These are phyloP conservation scores for Chalciporus pseudorubinellus DNA, from an alignment of 768 basidiomycete species.

Conservation along the genomic window DNA sequence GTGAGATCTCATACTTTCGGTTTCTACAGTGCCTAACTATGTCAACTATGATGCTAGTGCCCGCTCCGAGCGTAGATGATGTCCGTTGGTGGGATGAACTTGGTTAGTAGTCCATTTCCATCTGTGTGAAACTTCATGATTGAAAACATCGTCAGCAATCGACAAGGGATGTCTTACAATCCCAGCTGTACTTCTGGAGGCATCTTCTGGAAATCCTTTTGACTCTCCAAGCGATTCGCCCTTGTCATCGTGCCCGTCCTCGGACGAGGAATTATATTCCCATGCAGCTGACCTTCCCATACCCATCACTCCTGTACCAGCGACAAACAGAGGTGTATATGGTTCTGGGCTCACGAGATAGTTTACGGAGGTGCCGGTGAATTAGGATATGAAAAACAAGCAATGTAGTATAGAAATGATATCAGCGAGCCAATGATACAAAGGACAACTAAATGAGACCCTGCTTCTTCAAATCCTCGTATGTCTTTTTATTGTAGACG, in stretches of 20 bases:
- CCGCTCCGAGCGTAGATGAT: conserved; percentile 81
- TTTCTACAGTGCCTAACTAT: neutral
- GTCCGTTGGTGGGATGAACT: conserved; percentile 75
- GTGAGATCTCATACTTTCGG: conserved; percentile 24
- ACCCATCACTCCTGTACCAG: conserved; percentile 51
- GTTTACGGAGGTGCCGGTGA: neutral
- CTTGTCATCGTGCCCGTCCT: conserved; percentile 72
- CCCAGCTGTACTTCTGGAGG: conserved; percentile 43
- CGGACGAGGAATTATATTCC: conserved; percentile 81
- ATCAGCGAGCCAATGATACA: neutral
- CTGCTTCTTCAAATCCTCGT: conserved; percentile 94
- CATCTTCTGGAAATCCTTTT: conserved; percentile 62
- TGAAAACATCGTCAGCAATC: conserved; percentile 12
- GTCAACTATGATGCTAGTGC: conserved; percentile 58
- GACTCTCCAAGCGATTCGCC: conserved; percentile 66
- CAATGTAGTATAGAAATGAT: conserved; percentile 4
- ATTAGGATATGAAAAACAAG: conserved; percentile 2
- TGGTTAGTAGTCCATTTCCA: conserved; percentile 40
- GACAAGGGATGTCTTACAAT: conserved; percentile 19
- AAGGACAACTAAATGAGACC: conserved; percentile 63
- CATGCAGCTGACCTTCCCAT: conserved; percentile 69
- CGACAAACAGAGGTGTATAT: conserved; percentile 4
- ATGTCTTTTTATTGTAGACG: conserved; percentile 98
- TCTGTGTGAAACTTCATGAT: neutral
- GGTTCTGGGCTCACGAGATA: conserved; percentile 11